Percentiles rank a stretch among this genome's conserved stretches.
phyloP scores from a whole-genome alignment of 2,329 filamentous ascomycete genomes.

The Hymenoscyphus linearis region DNA sequence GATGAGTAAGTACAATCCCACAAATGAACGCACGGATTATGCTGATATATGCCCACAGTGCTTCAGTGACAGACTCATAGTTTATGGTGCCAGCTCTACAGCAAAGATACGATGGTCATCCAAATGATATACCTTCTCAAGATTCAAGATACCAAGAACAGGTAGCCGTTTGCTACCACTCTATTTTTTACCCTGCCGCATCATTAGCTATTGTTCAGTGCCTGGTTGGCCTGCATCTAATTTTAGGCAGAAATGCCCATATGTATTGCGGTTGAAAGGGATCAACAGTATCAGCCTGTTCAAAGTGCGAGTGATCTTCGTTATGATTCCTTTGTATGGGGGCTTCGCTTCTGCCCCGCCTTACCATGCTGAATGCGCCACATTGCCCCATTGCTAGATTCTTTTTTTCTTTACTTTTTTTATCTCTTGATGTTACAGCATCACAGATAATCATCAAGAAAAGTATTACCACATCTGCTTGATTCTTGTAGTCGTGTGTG shows the following conservation, averaged over 20 bases:
- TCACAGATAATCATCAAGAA: no score
- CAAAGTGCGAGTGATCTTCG: not conserved
- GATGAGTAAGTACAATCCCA: constrained; percentile 12
- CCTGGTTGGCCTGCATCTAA: not conserved
- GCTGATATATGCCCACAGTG: not conserved
- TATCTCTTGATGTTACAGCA: no score
- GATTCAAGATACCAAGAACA: not conserved
- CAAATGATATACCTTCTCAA: not conserved
- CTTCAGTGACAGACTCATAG: not conserved
- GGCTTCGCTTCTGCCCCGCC: no score
- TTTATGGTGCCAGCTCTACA: not conserved
- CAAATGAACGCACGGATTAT: not conserved
- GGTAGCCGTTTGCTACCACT: not conserved
- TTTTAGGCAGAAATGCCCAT: not conserved
- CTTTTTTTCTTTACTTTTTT: no score
- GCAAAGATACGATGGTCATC: not conserved
- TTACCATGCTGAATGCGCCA: no score
- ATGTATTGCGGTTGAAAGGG: not conserved
- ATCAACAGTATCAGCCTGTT: not conserved
- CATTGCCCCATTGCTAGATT: no score
- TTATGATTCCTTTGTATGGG: not conserved
- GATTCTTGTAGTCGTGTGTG: no score
- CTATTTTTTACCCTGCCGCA: not conserved
- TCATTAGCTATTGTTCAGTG: not conserved
- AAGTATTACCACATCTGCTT: no score